These are phyloP conservation scores for Aspergillus melleus DNA, from an alignment of 2,329 filamentous ascomycete genomes.

Conservation along the genomic window DNA sequence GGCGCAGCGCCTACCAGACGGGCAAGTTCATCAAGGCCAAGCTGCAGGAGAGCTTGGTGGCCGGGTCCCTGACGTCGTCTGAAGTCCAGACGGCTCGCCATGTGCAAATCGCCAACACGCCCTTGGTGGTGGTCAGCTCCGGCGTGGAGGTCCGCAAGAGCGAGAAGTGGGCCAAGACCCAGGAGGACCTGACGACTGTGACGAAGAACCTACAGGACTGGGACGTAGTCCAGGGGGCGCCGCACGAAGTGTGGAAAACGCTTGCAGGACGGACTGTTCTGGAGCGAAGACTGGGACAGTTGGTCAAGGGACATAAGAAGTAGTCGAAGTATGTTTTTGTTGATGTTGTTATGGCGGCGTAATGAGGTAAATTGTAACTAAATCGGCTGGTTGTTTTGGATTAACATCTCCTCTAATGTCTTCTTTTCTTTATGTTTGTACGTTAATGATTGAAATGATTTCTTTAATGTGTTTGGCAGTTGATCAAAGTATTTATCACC, in stretches of 20 bases:
- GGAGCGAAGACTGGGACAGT: constrained; percentile 72
- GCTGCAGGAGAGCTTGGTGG: constrained; percentile 89
- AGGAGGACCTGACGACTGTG: constrained; percentile 77
- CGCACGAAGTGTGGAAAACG: constrained; percentile 83
- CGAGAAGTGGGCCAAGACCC: constrained; percentile 75
- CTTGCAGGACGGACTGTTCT: constrained; percentile 70
- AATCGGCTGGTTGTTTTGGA: not conserved
- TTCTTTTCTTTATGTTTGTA: not conserved
- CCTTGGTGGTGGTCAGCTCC: constrained; percentile 79
- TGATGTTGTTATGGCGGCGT: not conserved
- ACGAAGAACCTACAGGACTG: constrained; percentile 77
- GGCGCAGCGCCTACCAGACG: constrained; percentile 72
- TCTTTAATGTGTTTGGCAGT: not conserved
- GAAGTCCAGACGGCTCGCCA: constrained; percentile 76
- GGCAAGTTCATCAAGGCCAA: constrained; percentile 87
- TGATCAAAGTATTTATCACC: not conserved
- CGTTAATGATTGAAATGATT: not conserved
- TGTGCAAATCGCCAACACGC: constrained; percentile 74
- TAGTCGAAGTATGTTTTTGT: not conserved
- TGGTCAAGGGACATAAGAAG: constrained; percentile 51
- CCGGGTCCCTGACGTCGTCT: constrained; percentile 76
- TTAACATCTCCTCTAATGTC: not conserved
- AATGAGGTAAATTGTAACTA: not conserved
- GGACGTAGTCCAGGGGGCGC: constrained; percentile 83
- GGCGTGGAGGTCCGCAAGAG: constrained; percentile 68